phyloP scores from a whole-genome alignment of 2,329 filamentous ascomycete species.

The Dothideomycetes sp. region DNA sequence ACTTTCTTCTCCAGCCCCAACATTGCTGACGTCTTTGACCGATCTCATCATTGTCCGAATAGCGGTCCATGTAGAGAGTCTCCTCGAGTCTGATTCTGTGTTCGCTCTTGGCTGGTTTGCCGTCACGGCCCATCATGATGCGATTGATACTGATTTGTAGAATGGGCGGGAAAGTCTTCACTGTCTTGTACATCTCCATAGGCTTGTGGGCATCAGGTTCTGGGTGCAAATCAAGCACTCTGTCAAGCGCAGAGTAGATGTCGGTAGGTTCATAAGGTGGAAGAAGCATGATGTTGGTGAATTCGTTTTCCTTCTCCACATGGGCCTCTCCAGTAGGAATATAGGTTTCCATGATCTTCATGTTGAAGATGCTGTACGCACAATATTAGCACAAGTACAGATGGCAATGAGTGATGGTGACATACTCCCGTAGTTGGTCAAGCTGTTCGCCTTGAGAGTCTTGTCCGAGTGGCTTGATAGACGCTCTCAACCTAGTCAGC shows the following conservation, averaged over 20 bases:
- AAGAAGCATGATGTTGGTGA: slow-evolving; percentile 55
- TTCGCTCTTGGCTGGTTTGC: slow-evolving; percentile 59
- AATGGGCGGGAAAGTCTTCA: slow-evolving; percentile 59
- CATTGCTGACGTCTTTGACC: slow-evolving; percentile 57
- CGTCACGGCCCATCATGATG: slow-evolving; percentile 57
- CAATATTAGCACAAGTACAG: not conserved
- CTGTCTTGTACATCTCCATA: slow-evolving; percentile 58
- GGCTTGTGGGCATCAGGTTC: slow-evolving; percentile 48
- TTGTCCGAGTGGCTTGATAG: slow-evolving; percentile 62
- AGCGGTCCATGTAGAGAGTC: slow-evolving; percentile 77
- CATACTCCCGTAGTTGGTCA: slow-evolving; percentile 42
- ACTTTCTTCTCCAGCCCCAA: slow-evolving; percentile 63
- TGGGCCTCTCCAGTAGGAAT: slow-evolving; percentile 30
- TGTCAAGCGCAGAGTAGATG: slow-evolving; percentile 77
- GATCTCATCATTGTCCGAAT: slow-evolving; percentile 61
- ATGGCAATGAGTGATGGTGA: not conserved
- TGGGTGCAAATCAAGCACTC: slow-evolving; percentile 71
- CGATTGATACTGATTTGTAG: slow-evolving; percentile 85
- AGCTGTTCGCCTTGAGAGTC: slow-evolving; percentile 65
- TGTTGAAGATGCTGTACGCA: slow-evolving; percentile 40
- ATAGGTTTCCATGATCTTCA: slow-evolving; percentile 27
- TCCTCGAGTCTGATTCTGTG: slow-evolving; percentile 73
- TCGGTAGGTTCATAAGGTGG: slow-evolving; percentile 51
- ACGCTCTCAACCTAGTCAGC: slow-evolving; percentile 80
- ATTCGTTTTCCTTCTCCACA: slow-evolving; percentile 44